phyloP scores from a whole-genome alignment of 176 grass and related monocot species.

The Musa itinerans region DNA sequence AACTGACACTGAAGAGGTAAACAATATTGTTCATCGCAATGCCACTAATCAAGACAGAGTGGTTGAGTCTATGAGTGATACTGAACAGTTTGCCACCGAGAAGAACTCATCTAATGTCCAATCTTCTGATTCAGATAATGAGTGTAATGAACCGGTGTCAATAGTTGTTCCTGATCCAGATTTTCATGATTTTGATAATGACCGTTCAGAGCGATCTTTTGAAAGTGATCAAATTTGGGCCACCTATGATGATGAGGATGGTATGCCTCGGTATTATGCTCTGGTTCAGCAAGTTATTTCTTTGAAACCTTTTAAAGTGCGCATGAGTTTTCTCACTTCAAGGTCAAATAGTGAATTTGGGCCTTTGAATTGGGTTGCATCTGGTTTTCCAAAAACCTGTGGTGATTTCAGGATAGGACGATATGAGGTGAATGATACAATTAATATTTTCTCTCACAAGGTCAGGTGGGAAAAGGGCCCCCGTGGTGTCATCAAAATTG shows the following conservation, averaged over 20 bases:
- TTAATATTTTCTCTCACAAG: slow-evolving; percentile 63
- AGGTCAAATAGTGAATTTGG: slow-evolving; percentile 49
- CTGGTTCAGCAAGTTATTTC: slow-evolving; percentile 51
- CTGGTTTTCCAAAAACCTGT: slow-evolving; percentile 57
- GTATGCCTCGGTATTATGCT: slow-evolving; percentile 59
- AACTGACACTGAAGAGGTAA: slow-evolving; percentile 11
- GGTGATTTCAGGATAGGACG: slow-evolving; percentile 44
- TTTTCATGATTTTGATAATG: slow-evolving; percentile 63
- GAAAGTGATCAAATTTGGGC: slow-evolving; percentile 50
- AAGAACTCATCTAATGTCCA: slow-evolving; percentile 13
- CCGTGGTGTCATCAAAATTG: slow-evolving; percentile 46
- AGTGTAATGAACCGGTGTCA: slow-evolving; percentile 29
- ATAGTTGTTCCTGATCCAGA: slow-evolving; percentile 58
- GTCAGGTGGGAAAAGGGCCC: slow-evolving; percentile 48
- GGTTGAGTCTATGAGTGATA: slow-evolving; percentile 12
- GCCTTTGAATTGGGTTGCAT: slow-evolving; percentile 39
- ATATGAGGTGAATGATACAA: slow-evolving; percentile 35
- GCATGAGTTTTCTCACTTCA: slow-evolving; percentile 44
- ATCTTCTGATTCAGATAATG: slow-evolving; percentile 24
- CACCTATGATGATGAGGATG: slow-evolving; percentile 67
- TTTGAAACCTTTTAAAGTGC: slow-evolving; percentile 42
- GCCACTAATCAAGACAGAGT: slow-evolving; percentile 14
- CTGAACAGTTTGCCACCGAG: neutral
- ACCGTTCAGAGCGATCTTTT: slow-evolving; percentile 39
- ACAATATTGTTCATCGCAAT: slow-evolving; percentile 6